Evolutionary conservation across 2,329 filamentous ascomycete genomes (phyloP).

Genomic region (Pochonia chlamydosporia): DNA sequence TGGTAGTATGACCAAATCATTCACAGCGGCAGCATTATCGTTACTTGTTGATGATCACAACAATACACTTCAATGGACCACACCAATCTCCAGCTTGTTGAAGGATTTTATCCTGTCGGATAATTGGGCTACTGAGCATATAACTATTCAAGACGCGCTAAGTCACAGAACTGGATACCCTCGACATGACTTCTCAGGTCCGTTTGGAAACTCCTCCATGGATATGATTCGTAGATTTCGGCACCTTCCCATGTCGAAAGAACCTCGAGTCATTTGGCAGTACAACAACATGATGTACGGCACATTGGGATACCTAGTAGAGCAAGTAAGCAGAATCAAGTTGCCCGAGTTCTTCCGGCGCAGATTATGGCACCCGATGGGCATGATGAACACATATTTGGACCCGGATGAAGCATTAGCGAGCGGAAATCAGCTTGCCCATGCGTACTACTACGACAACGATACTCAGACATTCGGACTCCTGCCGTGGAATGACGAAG

Average conservation of each 20-base stretch:
- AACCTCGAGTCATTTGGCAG: slow-evolving; percentile 35
- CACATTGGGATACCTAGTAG: slow-evolving; percentile 33
- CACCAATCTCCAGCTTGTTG: slow-evolving; percentile 36
- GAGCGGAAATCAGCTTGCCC: slow-evolving; percentile 23
- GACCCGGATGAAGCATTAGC: slow-evolving; percentile 13
- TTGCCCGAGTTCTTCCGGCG: slow-evolving; percentile 32
- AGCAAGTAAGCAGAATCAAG: slow-evolving; percentile 25
- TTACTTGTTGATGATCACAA: slow-evolving; percentile 38
- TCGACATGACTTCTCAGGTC: slow-evolving; percentile 27
- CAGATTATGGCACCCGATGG: slow-evolving; percentile 34
- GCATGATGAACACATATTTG: slow-evolving; percentile 34
- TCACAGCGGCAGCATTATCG: slow-evolving; percentile 42
- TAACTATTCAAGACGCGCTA: slow-evolving; percentile 45
- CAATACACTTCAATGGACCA: slow-evolving; percentile 37
- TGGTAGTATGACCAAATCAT: slow-evolving; percentile 48
- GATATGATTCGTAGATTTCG: slow-evolving; percentile 29
- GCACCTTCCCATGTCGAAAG: slow-evolving; percentile 34
- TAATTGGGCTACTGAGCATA: slow-evolving; percentile 33
- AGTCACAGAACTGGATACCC: slow-evolving; percentile 44
- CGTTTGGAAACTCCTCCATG: background rate
- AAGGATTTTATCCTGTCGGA: slow-evolving; percentile 41
- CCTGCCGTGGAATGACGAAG: slow-evolving; percentile 11
- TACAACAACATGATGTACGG: slow-evolving; percentile 46
- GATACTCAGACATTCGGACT: slow-evolving; percentile 18
- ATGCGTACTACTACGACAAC: slow-evolving; percentile 32